phyloP scores from a whole-genome alignment of 306 rosid genomes.

The Luffa acutangula region DNA sequence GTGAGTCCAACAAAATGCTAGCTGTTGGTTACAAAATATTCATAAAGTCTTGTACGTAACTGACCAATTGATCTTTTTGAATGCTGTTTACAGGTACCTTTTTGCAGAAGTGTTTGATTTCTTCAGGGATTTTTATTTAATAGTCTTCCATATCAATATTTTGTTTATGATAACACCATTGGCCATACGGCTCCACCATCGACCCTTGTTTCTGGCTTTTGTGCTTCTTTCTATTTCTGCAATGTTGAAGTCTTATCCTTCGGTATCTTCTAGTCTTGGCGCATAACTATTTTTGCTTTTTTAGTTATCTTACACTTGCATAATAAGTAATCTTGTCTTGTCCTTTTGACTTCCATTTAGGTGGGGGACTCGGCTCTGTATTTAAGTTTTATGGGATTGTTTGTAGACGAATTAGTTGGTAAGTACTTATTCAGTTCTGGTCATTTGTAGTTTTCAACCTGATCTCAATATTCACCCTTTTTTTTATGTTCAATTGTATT shows the following conservation, averaged over 20 bases:
- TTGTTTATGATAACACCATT: slow-evolving; percentile 74
- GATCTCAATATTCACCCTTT: slow-evolving; percentile 12
- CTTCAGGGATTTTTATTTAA: slow-evolving; percentile 72
- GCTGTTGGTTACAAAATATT: neutral
- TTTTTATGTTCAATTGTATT: slow-evolving; percentile 18
- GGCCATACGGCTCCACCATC: slow-evolving; percentile 73
- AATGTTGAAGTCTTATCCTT: slow-evolving; percentile 87
- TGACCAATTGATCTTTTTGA: slow-evolving; percentile 8
- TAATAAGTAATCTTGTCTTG: neutral
- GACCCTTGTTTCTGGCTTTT: slow-evolving; percentile 83
- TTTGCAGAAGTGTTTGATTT: slow-evolving; percentile 94
- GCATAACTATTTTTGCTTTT: neutral
- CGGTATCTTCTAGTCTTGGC: slow-evolving; percentile 26
- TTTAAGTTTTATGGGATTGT: slow-evolving; percentile 75
- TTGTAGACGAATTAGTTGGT: slow-evolving; percentile 74
- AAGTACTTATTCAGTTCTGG: slow-evolving; percentile 4
- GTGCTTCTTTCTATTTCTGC: slow-evolving; percentile 57
- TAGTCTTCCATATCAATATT: slow-evolving; percentile 82
- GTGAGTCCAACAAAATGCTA: slow-evolving; percentile 33
- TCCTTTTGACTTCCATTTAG: slow-evolving; percentile 29
- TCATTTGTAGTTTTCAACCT: neutral
- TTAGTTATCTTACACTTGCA: neutral
- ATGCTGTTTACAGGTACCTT: slow-evolving; percentile 58
- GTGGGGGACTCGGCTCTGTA: slow-evolving; percentile 88
- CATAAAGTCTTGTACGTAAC: neutral